These are phyloP conservation scores for Colletotrichum sp. DNA, from an alignment of 2,329 filamentous ascomycete genomes.

Conservation along the genomic window DNA sequence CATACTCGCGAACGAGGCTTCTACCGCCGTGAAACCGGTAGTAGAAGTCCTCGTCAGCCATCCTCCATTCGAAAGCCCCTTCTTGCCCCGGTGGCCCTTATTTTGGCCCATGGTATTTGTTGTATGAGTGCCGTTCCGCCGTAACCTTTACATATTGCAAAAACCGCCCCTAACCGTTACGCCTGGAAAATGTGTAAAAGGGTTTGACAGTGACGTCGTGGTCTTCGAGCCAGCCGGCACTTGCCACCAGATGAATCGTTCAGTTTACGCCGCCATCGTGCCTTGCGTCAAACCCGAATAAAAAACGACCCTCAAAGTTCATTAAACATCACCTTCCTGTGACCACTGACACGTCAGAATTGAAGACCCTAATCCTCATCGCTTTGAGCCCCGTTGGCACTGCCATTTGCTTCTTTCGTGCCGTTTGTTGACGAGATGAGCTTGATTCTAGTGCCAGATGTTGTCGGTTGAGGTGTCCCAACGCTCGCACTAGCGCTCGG, in stretches of 20 bases:
- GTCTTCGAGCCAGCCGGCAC: neutral
- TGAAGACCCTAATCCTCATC: slow-evolving; percentile 52
- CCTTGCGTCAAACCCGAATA: slow-evolving; percentile 21
- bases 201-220: neutral
- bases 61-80: slow-evolving; percentile 2
- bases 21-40: neutral
- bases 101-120: slow-evolving; percentile 29
- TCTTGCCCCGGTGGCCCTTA: neutral
- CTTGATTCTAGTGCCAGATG: slow-evolving; percentile 71
- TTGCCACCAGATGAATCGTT: neutral
- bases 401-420: slow-evolving; percentile 26
- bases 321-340: slow-evolving; percentile 2
- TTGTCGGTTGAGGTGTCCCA: slow-evolving; percentile 68
- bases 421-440: slow-evolving; percentile 57
- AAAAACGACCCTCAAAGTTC: neutral
- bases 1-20: slow-evolving; percentile 10
- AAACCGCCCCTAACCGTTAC: slow-evolving; percentile 19
- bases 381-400: slow-evolving; percentile 49
- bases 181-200: slow-evolving; percentile 18
- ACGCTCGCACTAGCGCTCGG: slow-evolving; percentile 56
- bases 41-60: neutral
- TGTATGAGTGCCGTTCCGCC: slow-evolving; percentile 24
- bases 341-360: neutral
- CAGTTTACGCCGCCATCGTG: slow-evolving; percentile 14
- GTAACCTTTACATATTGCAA: slow-evolving; percentile 25